A percentile compares a stretch with the other conserved stretches of the same genome.
Evolutionary conservation across 306 rosid species (phyloP).

Genomic region (Prunus fruticosa): DNA sequence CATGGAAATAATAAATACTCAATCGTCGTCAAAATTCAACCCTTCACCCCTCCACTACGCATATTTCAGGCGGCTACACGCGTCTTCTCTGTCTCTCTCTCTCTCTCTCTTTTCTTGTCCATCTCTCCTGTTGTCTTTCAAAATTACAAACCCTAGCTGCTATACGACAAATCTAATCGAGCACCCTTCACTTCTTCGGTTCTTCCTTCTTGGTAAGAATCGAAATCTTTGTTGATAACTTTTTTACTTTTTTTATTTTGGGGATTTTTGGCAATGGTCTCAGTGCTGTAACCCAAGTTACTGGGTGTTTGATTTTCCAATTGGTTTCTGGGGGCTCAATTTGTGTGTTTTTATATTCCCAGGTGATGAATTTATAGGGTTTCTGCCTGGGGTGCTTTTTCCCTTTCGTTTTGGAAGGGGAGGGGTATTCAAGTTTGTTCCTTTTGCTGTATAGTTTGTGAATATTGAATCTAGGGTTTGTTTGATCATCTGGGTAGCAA

Average conservation of each 20-base stretch:
- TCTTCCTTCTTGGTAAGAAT: slow-evolving; percentile 37
- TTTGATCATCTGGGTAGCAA: slow-evolving; percentile 40
- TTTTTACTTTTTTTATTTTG: not conserved
- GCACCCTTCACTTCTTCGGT: slow-evolving; percentile 4
- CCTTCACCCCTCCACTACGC: not conserved
- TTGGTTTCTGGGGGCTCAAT: not conserved
- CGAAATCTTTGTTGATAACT: not conserved
- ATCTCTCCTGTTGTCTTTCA: not conserved
- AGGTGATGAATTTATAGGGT: slow-evolving; percentile 45
- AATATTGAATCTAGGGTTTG: slow-evolving; percentile 17
- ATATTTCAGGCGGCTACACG: not conserved
- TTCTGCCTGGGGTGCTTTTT: not conserved
- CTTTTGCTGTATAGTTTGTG: slow-evolving; percentile 10
- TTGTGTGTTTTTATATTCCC: not conserved
- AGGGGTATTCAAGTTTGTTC: not conserved
- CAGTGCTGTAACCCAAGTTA: not conserved
- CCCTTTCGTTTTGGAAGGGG: slow-evolving; percentile 1
- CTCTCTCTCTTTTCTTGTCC: not conserved
- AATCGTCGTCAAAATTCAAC: not conserved
- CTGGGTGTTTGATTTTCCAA: not conserved
- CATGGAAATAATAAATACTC: not conserved
- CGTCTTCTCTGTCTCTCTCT: not conserved
- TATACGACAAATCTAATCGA: not conserved
- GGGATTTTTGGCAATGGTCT: not conserved
- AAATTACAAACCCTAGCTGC: not conserved